phyloP scores from a whole-genome alignment of 495 filamentous ascomycete species.

The Letharia columbiana region DNA sequence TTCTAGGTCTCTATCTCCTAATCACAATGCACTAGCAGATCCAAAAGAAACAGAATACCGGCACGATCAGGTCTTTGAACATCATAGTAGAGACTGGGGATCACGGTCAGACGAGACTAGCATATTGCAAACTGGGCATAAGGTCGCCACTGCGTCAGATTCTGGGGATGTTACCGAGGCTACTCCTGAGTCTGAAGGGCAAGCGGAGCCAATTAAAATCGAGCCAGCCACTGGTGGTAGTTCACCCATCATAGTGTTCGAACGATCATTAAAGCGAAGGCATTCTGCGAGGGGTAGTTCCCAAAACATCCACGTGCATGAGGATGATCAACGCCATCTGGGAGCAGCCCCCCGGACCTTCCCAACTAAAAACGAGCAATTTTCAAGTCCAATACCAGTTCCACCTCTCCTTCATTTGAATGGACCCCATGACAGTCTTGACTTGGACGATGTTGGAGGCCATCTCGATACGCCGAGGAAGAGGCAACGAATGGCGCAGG shows the following conservation, averaged over 20 bases:
- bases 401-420: not conserved
- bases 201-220: not conserved
- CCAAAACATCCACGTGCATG: not conserved
- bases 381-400: constrained; percentile 19
- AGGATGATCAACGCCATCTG: not conserved
- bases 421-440: constrained; percentile 43
- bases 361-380: constrained; percentile 22
- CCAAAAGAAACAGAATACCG: not conserved
- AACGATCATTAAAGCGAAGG: constrained; percentile 25
- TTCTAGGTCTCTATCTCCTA: constrained; percentile 11
- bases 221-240: constrained; percentile 1
- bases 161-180: constrained; percentile 15
- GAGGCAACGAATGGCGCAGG: constrained; percentile 21
- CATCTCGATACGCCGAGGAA: constrained; percentile 58
- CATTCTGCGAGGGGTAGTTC: not conserved
- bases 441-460: constrained; percentile 62
- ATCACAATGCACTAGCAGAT: not conserved
- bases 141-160: not conserved
- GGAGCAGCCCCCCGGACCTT: constrained; percentile 4
- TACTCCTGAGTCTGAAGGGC: constrained; percentile 5
- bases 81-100: not conserved
- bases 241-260: constrained; percentile 26
- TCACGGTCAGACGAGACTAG: not conserved
- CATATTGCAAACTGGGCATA: not conserved
- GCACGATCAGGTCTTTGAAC: not conserved